Base-by-base conservation (phyloP, 148 eudicot genomes). In the Hydrangea macrophylla region DNA sequence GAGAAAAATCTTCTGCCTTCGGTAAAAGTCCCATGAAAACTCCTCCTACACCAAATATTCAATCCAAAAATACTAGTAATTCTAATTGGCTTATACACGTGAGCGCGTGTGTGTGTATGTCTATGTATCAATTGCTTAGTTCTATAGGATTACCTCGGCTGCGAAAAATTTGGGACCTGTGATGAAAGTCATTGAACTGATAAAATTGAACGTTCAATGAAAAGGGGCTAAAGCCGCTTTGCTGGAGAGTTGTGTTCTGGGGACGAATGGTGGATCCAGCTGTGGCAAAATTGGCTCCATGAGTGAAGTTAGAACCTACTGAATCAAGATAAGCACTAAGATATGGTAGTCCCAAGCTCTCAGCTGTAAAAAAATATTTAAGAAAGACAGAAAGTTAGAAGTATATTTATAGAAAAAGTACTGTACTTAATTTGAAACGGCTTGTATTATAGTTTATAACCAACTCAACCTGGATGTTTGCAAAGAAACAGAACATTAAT, bases 221-320 rank as follows among this genome's bases (percentile, higher is more conserved):
- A 36, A 92, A 45, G 10, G 98, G 98, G 60, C 95, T 93, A 70
- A 76, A 81, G 3, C 98, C 98, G 60, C 88, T 76, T 32, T 90
- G 90, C 0, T 74, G 81, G 26, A 81, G 82, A 18, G 88, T 93
- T 28, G 86, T 76, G 67, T 94, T 90, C 62, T 76, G 92, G 2
- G 98, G 96, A 60, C 97, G 72, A n/a, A 94, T 67, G 37, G 89
- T 85, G n/a, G 98, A 90, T 10, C 90, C 98, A 0, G 92, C 92
- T 0, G 97, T 90, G 20, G 98, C 98, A 40, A 94, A 94, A 61
- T 94, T 90, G 60, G 96, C 92, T 39, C 98, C 98, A 36, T 88
- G 92, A 56, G 70, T 90, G 81, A 90, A 94, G 80, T 94, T 94
- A 0, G 98, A 86, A 18, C 97, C 98, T 62, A 94, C 73, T 0